phyloP scores from a whole-genome alignment of 169 alveolate species.

The Plasmodium relictum region DNA sequence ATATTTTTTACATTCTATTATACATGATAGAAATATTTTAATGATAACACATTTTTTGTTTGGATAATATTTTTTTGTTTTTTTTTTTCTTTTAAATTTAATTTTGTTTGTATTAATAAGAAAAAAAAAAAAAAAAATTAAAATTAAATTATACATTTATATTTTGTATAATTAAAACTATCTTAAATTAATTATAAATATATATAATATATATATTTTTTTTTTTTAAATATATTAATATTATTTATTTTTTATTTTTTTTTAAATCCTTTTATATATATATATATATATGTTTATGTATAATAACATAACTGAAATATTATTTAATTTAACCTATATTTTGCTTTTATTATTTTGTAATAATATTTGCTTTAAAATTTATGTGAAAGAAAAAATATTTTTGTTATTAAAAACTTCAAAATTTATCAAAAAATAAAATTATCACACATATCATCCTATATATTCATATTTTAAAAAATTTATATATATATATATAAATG shows the following conservation, averaged over 20 bases:
- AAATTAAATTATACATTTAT: too few species aligned
- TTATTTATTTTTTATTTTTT: too few species aligned
- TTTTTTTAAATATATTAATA: too few species aligned
- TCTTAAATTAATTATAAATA: too few species aligned
- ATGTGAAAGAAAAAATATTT: not conserved
- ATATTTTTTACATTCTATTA: too few species aligned
- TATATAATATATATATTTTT: too few species aligned
- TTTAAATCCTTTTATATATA: too few species aligned
- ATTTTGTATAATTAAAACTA: too few species aligned
- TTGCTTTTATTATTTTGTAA: not conserved
- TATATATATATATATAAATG: not conserved
- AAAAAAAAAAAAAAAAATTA: too few species aligned
- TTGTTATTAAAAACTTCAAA: not conserved
- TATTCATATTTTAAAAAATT: not conserved
- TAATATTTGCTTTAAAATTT: not conserved
- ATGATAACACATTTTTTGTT: not conserved
- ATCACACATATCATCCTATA: not conserved
- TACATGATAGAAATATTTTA: not conserved
- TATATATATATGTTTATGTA: too few species aligned
- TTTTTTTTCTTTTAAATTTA: not conserved
- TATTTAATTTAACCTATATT: too few species aligned
- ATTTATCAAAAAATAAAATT: not conserved
- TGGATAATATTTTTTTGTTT: not conserved
- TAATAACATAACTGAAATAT: too few species aligned
- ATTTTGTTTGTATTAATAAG: not conserved